Conservation (phyloP, 2,329 filamentous ascomycete species). For the Neopestalotiopsis rosae region DNA sequence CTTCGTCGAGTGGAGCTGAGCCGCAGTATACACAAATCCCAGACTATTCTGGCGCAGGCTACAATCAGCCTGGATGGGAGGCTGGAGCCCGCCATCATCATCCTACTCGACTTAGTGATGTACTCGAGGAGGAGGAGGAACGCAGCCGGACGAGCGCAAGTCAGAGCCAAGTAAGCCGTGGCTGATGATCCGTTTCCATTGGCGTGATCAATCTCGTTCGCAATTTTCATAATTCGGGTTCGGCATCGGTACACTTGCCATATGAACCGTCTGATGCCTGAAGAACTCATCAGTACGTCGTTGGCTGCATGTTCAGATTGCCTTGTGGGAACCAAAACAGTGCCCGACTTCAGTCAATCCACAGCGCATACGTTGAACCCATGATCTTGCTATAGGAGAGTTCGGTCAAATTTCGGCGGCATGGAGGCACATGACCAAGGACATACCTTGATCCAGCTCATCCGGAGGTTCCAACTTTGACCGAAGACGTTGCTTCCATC, state of each 20-base stretch:
- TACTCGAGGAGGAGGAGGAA: conserved; percentile 86
- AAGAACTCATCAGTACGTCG: background rate
- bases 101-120: conserved; percentile 86
- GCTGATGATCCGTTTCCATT: conserved; percentile 22
- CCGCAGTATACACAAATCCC: conserved; percentile 45
- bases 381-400: background rate
- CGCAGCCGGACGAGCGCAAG: conserved; percentile 76
- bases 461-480: background rate
- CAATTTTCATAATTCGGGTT: background rate
- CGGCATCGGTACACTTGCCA: background rate
- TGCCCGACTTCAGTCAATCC: background rate
- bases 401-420: background rate
- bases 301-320: background rate
- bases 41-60: conserved; percentile 72
- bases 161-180: conserved; percentile 64
- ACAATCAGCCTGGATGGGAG: conserved; percentile 77
- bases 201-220: background rate
- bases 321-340: background rate
- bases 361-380: background rate
- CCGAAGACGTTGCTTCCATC: background rate
- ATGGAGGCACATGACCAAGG: background rate
- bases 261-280: background rate
- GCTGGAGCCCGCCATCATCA: conserved; percentile 74
- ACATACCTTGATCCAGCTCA: background rate
- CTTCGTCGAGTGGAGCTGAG: conserved; percentile 35